Evolutionary conservation across 495 filamentous ascomycete species (phyloP), one percentile per base, ranked within the genome.

Genomic region (Entonaema liquescens): DNA sequence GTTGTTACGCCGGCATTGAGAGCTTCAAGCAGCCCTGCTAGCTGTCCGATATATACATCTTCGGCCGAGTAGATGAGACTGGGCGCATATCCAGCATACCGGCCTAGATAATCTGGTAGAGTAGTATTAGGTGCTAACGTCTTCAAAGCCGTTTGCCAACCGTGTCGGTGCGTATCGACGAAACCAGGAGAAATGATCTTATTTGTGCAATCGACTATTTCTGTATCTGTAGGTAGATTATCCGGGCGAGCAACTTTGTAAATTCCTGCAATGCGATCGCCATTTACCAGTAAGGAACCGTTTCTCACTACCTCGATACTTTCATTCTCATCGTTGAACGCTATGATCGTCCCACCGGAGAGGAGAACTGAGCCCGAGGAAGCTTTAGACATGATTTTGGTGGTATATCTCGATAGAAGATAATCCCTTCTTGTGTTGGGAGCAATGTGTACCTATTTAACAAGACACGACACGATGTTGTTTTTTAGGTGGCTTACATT

Each of bases 151-250:
- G 87, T 86, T 74, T 89, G 86, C 85, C 85, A 90, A 8, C 86
- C 75, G 78, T 89, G 87, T 26, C 85, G 83, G 66, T 89, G 87
- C 0, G 87, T 89, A 65, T 89, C 85, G 42, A 89, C 75, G 73
- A 89, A 89, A 0, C 87, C 87, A 1, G 88, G 87, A 0, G 81
- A 82, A 29, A 89, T 76, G 33, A 89, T 87, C 74, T 87, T 87
- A 66, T 80, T 78, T 0, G 79, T 84, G 53, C 82, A 86, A 69
- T 89, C 84, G 15, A 90, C 79, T 33, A 84, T 59, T 53, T 82
- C 75, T 2, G 59, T 59, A 17, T 50, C 69, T 6, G 60, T 36
- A 12, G 75, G 75, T 1, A 75, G 21, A 11, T 58, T 29, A 9
- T 23, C 57, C 0, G 75, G 75, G n/a, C n/a, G 62, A 7, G 69